phyloP scores from a whole-genome alignment of 1,284 basidiomycete genomes.

The Cryptococcus sp. region DNA sequence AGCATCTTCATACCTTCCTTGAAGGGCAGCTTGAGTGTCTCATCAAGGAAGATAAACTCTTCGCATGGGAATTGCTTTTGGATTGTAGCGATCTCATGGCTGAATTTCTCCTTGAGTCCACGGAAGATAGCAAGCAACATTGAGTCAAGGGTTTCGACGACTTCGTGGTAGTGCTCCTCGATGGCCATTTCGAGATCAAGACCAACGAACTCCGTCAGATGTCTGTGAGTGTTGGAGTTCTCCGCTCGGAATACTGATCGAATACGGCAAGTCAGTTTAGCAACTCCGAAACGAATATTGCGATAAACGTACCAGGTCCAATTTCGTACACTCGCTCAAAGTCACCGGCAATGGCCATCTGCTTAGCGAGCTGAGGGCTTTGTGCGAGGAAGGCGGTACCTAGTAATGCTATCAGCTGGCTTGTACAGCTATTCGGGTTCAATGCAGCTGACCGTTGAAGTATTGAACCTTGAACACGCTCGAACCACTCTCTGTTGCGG shows the following conservation, averaged over 20 bases:
- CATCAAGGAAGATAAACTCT: constrained; percentile 81
- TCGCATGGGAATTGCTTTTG: constrained; percentile 86
- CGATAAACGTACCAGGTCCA: constrained; percentile 58
- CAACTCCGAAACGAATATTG: background rate
- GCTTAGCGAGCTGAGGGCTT: constrained; percentile 95
- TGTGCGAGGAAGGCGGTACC: constrained; percentile 87
- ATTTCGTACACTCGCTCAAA: constrained; percentile 99
- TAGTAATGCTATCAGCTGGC: constrained; percentile 6
- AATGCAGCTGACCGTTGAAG: constrained; percentile 75
- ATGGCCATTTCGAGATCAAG: constrained; percentile 99
- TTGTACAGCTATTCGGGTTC: background rate
- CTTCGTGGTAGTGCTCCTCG: constrained; percentile 97
- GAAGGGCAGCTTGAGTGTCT: constrained; percentile 80
- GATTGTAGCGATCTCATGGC: constrained; percentile 76
- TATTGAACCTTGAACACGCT: constrained; percentile 98
- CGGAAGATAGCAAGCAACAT: constrained; percentile 82
- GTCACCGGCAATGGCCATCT: constrained; percentile 99
- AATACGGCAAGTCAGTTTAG: background rate
- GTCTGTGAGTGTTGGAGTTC: constrained; percentile 94
- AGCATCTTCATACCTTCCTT: constrained; percentile 83
- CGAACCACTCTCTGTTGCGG: constrained; percentile 95
- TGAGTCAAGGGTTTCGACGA: constrained; percentile 80
- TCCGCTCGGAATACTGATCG: constrained; percentile 89
- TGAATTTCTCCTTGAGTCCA: constrained; percentile 73
- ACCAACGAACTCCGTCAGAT: constrained; percentile 98